Conservation (phyloP, 176 grass and related monocot genomes). For the Metroxylon sagu region DNA sequence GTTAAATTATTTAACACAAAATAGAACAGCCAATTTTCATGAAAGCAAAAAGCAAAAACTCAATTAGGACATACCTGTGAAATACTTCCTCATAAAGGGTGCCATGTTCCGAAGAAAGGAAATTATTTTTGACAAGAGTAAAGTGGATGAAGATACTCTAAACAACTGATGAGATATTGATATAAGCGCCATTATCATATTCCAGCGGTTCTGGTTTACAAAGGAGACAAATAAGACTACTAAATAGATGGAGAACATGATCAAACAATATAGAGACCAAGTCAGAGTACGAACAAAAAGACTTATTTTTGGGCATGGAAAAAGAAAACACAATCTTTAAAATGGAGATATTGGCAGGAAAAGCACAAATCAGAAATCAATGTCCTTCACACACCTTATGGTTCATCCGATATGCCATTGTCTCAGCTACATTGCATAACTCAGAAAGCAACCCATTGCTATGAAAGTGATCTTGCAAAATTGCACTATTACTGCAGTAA, state of each 20-base stretch:
- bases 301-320: too few relatives aligned
- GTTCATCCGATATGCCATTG: constrained; percentile 46
- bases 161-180: constrained; percentile 56
- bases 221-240: too few relatives aligned
- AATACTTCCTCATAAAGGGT: constrained; percentile 59
- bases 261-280: neutral
- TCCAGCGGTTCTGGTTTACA: constrained; percentile 57
- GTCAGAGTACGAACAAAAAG: constrained; percentile 15
- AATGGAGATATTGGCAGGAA: neutral
- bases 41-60: too few relatives aligned
- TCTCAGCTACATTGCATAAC: constrained; percentile 53
- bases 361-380: neutral
- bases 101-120: constrained; percentile 68
- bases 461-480: constrained; percentile 31
- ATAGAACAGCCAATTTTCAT: too few relatives aligned
- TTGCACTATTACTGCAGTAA: constrained; percentile 29
- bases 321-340: too few relatives aligned
- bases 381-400: constrained; percentile 36
- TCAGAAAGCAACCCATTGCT: constrained; percentile 50
- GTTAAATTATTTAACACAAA: too few relatives aligned
- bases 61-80: constrained; percentile 32
- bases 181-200: constrained; percentile 59
- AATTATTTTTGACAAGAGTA: constrained; percentile 65
- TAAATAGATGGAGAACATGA: constrained; percentile 9
- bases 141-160: constrained; percentile 36